Evolutionary conservation across 495 filamentous ascomycete genomes (phyloP).

Genomic region (Hypoxylon intermedium): DNA sequence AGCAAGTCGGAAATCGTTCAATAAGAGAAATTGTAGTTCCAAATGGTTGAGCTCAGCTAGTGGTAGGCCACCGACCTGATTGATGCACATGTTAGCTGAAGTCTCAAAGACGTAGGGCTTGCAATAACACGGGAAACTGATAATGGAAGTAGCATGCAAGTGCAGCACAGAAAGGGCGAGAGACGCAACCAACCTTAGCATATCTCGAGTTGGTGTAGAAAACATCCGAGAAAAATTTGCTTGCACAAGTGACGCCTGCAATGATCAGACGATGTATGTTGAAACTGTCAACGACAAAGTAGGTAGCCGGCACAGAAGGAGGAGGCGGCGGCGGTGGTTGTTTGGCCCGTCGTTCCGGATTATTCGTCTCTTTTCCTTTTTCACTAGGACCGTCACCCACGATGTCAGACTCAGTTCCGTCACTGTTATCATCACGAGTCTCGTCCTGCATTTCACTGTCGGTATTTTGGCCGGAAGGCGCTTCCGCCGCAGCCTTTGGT

Average conservation of each 20-base stretch:
- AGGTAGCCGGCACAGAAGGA: conserved; percentile 62
- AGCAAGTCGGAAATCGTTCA: conserved; percentile 96
- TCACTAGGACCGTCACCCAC: conserved; percentile 51
- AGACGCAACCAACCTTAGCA: conserved; percentile 80
- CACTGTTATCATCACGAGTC: conserved; percentile 38
- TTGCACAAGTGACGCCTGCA: conserved; percentile 95
- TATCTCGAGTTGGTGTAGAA: conserved; percentile 99
- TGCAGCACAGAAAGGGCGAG: neutral
- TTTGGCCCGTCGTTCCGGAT: conserved; percentile 20
- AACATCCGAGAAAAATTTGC: conserved; percentile 99
- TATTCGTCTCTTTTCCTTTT: conserved; percentile 17
- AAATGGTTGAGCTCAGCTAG: conserved; percentile 96
- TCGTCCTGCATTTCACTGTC: conserved; percentile 50
- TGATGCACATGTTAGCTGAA: neutral
- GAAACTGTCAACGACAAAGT: conserved; percentile 98
- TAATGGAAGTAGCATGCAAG: neutral
- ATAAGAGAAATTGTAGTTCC: conserved; percentile 92
- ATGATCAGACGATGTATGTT: conserved; percentile 99
- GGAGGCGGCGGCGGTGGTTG: conserved; percentile 44
- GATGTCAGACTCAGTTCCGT: conserved; percentile 51
- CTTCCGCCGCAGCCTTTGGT: conserved; percentile 16
- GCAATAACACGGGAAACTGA: neutral
- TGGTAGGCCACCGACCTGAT: conserved; percentile 93
- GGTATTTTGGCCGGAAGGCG: conserved; percentile 1
- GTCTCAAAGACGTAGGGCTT: neutral